phyloP scores from a whole-genome alignment of 1,284 basidiomycete species.

The Papiliotrema nemorosa region DNA sequence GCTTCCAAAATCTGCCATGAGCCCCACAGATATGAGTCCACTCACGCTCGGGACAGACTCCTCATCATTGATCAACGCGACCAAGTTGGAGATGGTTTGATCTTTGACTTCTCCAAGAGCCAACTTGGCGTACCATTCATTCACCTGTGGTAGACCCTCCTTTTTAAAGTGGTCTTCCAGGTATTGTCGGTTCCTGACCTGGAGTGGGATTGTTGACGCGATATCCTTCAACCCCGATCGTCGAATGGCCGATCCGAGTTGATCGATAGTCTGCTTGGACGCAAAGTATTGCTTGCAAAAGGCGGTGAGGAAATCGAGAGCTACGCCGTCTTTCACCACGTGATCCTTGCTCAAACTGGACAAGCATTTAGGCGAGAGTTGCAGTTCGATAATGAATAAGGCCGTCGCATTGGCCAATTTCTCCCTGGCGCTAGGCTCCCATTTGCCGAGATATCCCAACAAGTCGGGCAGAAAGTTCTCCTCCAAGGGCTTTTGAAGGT shows the following conservation, averaged over 20 bases:
- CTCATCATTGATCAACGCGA: constrained; percentile 55
- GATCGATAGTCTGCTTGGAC: constrained; percentile 80
- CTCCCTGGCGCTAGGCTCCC: constrained; percentile 68
- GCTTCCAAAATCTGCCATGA: constrained; percentile 63
- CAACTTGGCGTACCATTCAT: constrained; percentile 88
- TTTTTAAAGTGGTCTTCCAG: constrained; percentile 84
- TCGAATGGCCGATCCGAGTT: constrained; percentile 71
- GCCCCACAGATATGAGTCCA: neutral
- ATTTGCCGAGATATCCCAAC: constrained; percentile 81
- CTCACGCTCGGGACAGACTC: constrained; percentile 50
- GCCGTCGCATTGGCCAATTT: constrained; percentile 79
- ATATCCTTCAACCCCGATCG: constrained; percentile 82
- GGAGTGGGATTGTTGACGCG: constrained; percentile 77
- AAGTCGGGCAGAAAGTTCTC: constrained; percentile 75
- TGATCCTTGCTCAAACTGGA: constrained; percentile 86
- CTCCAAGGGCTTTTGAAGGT: constrained; percentile 93
- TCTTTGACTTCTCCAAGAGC: constrained; percentile 69
- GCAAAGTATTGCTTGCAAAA: constrained; percentile 77
- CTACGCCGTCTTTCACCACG: constrained; percentile 85
- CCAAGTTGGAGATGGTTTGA: constrained; percentile 61
- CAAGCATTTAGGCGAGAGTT: constrained; percentile 71
- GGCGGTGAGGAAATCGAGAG: constrained; percentile 69
- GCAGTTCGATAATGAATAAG: constrained; percentile 74
- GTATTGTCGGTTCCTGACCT: constrained; percentile 67
- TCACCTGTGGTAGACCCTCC: constrained; percentile 69